These are phyloP conservation scores for Dichotomocladium elegans DNA, from an alignment of 371 early-diverging fungal species.

Conservation along the genomic window DNA sequence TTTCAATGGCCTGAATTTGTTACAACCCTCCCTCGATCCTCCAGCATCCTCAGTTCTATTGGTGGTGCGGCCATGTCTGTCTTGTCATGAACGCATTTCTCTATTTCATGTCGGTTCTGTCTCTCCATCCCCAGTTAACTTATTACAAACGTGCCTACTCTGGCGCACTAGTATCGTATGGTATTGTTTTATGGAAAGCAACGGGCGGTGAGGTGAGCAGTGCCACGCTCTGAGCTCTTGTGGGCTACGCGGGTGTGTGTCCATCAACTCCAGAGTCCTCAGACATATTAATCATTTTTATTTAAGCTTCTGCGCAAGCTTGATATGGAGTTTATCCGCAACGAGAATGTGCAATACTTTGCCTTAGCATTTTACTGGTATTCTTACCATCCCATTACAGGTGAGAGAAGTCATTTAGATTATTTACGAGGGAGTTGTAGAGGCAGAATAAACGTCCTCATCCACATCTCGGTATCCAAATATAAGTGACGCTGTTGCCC, in stretches of 20 bases:
- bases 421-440: background rate
- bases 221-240: too few relatives aligned
- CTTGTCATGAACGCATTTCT: slow-evolving; percentile 27
- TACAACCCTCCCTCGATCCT: background rate
- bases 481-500: slow-evolving; percentile 72
- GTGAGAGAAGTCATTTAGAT: slow-evolving; percentile 30
- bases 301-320: slow-evolving; percentile 40
- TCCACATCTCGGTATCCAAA: background rate
- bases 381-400: slow-evolving; percentile 64
- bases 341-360: slow-evolving; percentile 89
- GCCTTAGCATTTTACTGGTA: slow-evolving; percentile 81
- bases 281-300: background rate
- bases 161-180: slow-evolving; percentile 75
- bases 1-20: background rate
- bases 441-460: background rate
- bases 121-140: slow-evolving; percentile 24
- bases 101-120: slow-evolving; percentile 35
- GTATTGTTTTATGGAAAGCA: slow-evolving; percentile 75
- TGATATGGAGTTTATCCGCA: slow-evolving; percentile 50
- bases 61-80: slow-evolving; percentile 49
- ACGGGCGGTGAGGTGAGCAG: background rate
- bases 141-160: slow-evolving; percentile 64
- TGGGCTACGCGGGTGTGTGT: too few relatives aligned
- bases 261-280: too few relatives aligned
- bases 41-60: slow-evolving; percentile 56